Conservation (phyloP, 2,329 filamentous ascomycete genomes). For the Scytalidium lignicola region DNA sequence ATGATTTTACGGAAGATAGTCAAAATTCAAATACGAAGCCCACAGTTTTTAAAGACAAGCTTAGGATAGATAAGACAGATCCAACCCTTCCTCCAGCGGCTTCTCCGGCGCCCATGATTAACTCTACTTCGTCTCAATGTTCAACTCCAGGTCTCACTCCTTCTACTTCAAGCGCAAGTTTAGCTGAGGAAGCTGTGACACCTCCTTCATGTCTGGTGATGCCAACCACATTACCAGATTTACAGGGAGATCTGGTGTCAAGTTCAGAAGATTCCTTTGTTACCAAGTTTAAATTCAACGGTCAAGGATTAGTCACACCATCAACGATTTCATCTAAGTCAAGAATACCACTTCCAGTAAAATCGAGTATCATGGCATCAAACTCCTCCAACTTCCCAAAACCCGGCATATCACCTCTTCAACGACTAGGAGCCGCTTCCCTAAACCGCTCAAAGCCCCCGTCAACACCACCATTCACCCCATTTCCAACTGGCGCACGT, state of each 20-base stretch:
- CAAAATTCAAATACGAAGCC: slow-evolving; percentile 15
- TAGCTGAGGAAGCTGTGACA: slow-evolving; percentile 17
- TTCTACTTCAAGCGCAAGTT: slow-evolving; percentile 15
- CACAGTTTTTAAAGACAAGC: slow-evolving; percentile 16
- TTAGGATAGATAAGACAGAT: not conserved
- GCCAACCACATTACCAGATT: not conserved
- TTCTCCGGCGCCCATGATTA: not conserved
- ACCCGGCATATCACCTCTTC: slow-evolving; percentile 23
- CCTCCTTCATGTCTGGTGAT: slow-evolving; percentile 4
- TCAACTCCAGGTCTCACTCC: slow-evolving; percentile 17
- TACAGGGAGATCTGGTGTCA: not conserved
- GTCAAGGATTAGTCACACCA: slow-evolving; percentile 13
- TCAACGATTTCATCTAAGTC: slow-evolving; percentile 17
- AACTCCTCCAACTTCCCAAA: not conserved
- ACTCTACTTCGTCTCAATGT: slow-evolving; percentile 12
- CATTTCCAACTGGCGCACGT: slow-evolving; percentile 4
- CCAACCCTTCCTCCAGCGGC: not conserved
- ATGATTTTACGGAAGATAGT: slow-evolving; percentile 11
- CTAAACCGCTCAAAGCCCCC: slow-evolving; percentile 15
- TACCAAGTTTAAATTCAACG: slow-evolving; percentile 8
- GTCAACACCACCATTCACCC: slow-evolving; percentile 23
- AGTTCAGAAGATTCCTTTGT: slow-evolving; percentile 1
- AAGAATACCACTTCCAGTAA: slow-evolving; percentile 23
- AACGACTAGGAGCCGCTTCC: slow-evolving; percentile 24
- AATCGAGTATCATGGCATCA: slow-evolving; percentile 6